Conservation (phyloP, 176 grass and related monocot genomes). For the Zoysia pacifica region DNA sequence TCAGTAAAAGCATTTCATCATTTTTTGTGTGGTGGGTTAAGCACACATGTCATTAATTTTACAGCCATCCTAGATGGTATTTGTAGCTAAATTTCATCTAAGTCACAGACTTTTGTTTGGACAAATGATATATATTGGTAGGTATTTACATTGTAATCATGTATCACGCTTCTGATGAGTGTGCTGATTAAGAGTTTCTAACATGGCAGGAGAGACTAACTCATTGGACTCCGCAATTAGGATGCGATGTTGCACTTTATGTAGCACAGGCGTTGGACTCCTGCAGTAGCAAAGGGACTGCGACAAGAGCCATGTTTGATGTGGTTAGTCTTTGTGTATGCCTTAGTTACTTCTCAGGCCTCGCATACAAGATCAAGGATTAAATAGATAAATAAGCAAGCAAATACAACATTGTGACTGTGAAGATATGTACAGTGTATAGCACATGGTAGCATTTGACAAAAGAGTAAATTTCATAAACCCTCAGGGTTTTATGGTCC, state of each 20-base stretch:
- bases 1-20: conserved; percentile 7
- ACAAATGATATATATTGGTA: conserved; percentile 10
- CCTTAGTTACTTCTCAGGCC: neutral
- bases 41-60: neutral
- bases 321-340: conserved; percentile 44
- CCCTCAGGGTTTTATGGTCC: too few relatives aligned
- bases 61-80: neutral
- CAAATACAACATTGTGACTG: too few relatives aligned
- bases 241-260: conserved; percentile 71
- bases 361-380: neutral
- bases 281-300: conserved; percentile 67
- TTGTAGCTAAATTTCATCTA: conserved; percentile 23
- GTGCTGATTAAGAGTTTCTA: too few relatives aligned
- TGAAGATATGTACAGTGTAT: too few relatives aligned
- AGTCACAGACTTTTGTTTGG: conserved; percentile 1
- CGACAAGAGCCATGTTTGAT: conserved; percentile 85
- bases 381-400: too few relatives aligned
- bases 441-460: too few relatives aligned
- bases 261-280: conserved; percentile 76
- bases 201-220: conserved; percentile 82
- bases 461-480: too few relatives aligned
- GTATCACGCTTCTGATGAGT: neutral
- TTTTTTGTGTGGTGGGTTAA: neutral
- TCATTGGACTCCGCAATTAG: conserved; percentile 80
- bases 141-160: neutral